A percentile compares a stretch with the other conserved stretches of the same genome.
Conservation (phyloP, 352 stramenopile species). For the Aphanomyces invadans region DNA sequence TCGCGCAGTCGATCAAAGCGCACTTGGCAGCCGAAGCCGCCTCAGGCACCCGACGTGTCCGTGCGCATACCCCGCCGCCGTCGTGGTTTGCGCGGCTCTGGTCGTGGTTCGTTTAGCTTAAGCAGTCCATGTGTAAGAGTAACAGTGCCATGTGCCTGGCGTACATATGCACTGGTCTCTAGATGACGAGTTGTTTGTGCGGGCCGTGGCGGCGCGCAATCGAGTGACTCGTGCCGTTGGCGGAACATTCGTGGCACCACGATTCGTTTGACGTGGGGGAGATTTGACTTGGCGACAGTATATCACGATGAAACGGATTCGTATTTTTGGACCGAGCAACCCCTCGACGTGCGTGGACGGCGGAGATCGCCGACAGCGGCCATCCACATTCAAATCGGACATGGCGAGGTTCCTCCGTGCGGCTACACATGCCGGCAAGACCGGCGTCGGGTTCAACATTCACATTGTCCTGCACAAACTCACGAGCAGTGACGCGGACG, state of each 20-base stretch:
- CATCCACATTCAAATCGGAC: not conserved
- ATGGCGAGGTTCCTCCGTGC: constrained; percentile 19
- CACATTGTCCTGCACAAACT: constrained; percentile 14
- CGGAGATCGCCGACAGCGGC: too few relatives aligned
- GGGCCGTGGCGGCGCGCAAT: too few relatives aligned
- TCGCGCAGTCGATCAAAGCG: constrained; percentile 21
- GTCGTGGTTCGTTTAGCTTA: not conserved
- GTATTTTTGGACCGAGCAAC: too few relatives aligned
- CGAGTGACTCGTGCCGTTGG: too few relatives aligned
- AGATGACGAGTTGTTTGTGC: too few relatives aligned
- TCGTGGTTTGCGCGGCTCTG: not conserved
- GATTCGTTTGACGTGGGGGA: too few relatives aligned
- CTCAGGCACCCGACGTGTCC: not conserved
- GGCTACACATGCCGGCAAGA: constrained; percentile 16
- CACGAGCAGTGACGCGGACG: not conserved
- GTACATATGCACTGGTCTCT: too few relatives aligned
- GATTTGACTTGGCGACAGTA: too few relatives aligned
- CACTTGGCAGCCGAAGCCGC: constrained; percentile 2
- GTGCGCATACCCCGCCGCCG: not conserved
- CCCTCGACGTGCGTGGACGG: too few relatives aligned
- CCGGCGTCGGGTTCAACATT: constrained; percentile 14
- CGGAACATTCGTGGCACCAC: too few relatives aligned
- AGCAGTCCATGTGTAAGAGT: not conserved
- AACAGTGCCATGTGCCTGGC: not conserved
- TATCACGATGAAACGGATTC: too few relatives aligned